phyloP scores from a whole-genome alignment of 1,139 yeast species.

The Yamadazyma atlantica region DNA sequence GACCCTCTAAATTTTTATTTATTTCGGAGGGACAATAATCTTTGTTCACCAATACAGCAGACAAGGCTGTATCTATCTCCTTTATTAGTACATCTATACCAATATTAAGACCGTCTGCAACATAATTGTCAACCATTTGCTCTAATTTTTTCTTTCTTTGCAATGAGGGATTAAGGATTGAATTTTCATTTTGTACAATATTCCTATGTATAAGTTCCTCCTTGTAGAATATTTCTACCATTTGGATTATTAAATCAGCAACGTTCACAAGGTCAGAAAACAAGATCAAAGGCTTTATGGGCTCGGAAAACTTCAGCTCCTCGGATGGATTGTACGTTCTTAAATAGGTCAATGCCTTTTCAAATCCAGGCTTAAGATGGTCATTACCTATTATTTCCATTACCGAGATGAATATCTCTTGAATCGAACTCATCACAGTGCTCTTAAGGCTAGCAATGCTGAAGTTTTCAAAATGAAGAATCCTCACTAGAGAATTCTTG shows the following conservation, averaged over 20 bases:
- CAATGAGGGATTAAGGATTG: slow-evolving; percentile 76
- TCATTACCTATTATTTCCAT: slow-evolving; percentile 64
- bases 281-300: slow-evolving; percentile 79
- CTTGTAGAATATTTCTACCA: slow-evolving; percentile 87
- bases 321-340: slow-evolving; percentile 63
- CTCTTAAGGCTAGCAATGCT: slow-evolving; percentile 32
- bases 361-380: slow-evolving; percentile 81
- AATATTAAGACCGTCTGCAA: slow-evolving; percentile 87
- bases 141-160: slow-evolving; percentile 83
- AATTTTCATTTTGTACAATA: slow-evolving; percentile 66
- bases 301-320: slow-evolving; percentile 17
- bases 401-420: slow-evolving; percentile 66
- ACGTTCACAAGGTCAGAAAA: slow-evolving; percentile 89
- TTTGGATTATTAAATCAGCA: slow-evolving; percentile 90
- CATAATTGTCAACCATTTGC: slow-evolving; percentile 76
- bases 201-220: slow-evolving; percentile 71
- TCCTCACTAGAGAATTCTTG: slow-evolving; percentile 32
- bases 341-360: slow-evolving; percentile 70
- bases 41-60: slow-evolving; percentile 7
- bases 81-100: slow-evolving; percentile 87
- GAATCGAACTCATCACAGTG: slow-evolving; percentile 37
- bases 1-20: slow-evolving; percentile 35
- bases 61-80: slow-evolving; percentile 55
- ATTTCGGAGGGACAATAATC: slow-evolving; percentile 9
- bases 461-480: slow-evolving; percentile 33